Conservation (phyloP, 139 green algal genomes). For the Edaphochlamys debaryana region DNA sequence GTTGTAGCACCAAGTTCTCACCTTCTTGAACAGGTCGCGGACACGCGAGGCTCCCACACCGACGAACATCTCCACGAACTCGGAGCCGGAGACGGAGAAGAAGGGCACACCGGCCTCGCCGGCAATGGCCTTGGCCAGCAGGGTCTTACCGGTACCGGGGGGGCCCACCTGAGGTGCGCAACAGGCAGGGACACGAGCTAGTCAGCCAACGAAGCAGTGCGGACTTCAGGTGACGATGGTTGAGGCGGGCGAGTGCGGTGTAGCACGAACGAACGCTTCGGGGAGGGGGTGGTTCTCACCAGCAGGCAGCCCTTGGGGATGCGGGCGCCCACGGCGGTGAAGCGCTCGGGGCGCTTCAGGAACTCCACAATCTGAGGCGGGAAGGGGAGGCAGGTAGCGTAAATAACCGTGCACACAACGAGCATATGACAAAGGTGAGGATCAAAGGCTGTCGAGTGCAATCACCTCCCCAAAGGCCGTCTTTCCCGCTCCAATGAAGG, state of each 20-base stretch:
- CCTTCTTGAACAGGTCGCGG: constrained; percentile 98
- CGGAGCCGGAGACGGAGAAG: constrained; percentile 96
- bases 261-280: no score
- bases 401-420: background rate
- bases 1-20: constrained; percentile 33
- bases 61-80: constrained; percentile 99
- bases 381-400: no score
- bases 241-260: no score
- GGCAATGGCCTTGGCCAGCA: constrained; percentile 86
- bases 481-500: no score
- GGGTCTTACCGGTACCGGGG: constrained; percentile 90
- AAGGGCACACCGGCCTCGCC: constrained; percentile 97
- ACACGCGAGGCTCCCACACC: constrained; percentile 96
- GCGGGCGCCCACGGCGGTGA: constrained; percentile 92
- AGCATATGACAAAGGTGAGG: no score
- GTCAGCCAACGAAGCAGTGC: no score
- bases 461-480: no score
- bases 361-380: constrained; percentile 93
- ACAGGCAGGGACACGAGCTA: background rate
- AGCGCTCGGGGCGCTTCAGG: constrained; percentile 95
- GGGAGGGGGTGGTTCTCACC: no score
- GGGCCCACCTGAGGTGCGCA: constrained; percentile 60
- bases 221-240: no score
- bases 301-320: constrained; percentile 97
- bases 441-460: no score